Percentiles rank a stretch among this genome's conserved stretches.
Conservation (phyloP, 768 basidiomycete genomes). For the Coprinopsis strossmayeri region DNA sequence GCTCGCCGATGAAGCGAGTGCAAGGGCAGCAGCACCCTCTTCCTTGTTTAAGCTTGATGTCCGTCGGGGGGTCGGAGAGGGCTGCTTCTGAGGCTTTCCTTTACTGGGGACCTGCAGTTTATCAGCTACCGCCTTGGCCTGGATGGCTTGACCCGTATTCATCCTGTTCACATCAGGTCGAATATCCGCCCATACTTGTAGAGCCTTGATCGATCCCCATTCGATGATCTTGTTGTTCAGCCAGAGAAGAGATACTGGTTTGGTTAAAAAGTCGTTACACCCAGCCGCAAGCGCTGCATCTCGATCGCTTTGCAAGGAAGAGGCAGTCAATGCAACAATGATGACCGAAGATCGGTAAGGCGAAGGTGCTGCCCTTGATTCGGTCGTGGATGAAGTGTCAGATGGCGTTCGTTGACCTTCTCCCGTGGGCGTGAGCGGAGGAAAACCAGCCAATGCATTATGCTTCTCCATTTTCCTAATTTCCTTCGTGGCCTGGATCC, state of each 20-base stretch:
- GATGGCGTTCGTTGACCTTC: slow-evolving; percentile 49
- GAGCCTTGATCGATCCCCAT: slow-evolving; percentile 96
- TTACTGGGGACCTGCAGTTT: slow-evolving; percentile 38
- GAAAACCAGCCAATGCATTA: slow-evolving; percentile 59
- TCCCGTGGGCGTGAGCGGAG: slow-evolving; percentile 59
- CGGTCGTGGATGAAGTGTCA: slow-evolving; percentile 30
- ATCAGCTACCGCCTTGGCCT: slow-evolving; percentile 39
- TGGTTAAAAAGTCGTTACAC: slow-evolving; percentile 98
- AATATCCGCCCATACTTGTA: slow-evolving; percentile 89
- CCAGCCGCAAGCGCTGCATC: slow-evolving; percentile 96
- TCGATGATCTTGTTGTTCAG: slow-evolving; percentile 97
- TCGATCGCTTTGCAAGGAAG: slow-evolving; percentile 90
- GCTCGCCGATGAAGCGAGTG: slow-evolving; percentile 17
- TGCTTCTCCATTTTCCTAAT: slow-evolving; percentile 80
- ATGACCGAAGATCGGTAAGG: slow-evolving; percentile 93
- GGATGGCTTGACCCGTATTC: slow-evolving; percentile 31
- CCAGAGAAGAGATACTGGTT: slow-evolving; percentile 94
- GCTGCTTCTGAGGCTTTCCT: no score
- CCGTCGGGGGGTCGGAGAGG: slow-evolving; percentile 19
- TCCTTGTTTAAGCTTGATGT: slow-evolving; percentile 16
- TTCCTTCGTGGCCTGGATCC: slow-evolving; percentile 94
- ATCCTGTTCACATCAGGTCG: slow-evolving; percentile 48
- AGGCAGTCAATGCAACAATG: slow-evolving; percentile 98
- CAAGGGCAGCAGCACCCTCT: slow-evolving; percentile 20
- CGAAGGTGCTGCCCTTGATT: slow-evolving; percentile 42